Percentiles rank a stretch among this genome's conserved stretches.
phyloP scores from a whole-genome alignment of 352 stramenopile genomes.

The Albugo candida region DNA sequence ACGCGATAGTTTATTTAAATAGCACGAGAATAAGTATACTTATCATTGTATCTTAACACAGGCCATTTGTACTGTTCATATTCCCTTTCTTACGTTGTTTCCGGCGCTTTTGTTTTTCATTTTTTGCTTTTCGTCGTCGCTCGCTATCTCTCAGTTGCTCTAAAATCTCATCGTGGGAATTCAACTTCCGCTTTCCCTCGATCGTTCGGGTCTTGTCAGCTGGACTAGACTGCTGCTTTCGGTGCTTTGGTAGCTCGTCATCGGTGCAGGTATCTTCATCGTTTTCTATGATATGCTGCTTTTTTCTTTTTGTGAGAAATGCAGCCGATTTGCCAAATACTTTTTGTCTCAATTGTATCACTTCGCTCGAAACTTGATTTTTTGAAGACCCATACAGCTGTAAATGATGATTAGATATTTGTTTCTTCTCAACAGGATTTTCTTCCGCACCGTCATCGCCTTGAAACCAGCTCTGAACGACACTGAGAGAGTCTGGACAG shows the following conservation, averaged over 20 bases:
- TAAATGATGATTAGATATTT: conserved; percentile 13
- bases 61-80: conserved; percentile 6
- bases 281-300: conserved; percentile 12
- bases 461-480: not conserved
- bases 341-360: conserved; percentile 13
- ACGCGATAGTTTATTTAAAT: no score
- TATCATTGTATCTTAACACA: no score
- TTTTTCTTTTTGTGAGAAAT: conserved; percentile 4
- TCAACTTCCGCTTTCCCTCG: conserved; percentile 41
- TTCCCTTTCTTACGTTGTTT: conserved; percentile 58
- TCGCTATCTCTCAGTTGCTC: conserved; percentile 44
- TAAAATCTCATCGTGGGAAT: conserved; percentile 42
- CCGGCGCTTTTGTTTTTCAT: conserved; percentile 53
- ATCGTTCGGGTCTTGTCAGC: not conserved
- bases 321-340: conserved; percentile 6
- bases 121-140: conserved; percentile 45
- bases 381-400: no score
- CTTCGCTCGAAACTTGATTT: conserved; percentile 18
- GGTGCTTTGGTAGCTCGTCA: conserved; percentile 15
- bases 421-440: conserved; percentile 50
- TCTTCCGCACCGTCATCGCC: conserved; percentile 25
- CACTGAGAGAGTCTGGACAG: not conserved
- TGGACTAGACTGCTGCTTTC: not conserved
- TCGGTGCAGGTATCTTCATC: conserved; percentile 36
- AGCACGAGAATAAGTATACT: no score